Evolutionary conservation across 2,329 filamentous ascomycete genomes (phyloP), one percentile per base, ranked within the genome.

Genomic region (Xylariaceae sp.): DNA sequence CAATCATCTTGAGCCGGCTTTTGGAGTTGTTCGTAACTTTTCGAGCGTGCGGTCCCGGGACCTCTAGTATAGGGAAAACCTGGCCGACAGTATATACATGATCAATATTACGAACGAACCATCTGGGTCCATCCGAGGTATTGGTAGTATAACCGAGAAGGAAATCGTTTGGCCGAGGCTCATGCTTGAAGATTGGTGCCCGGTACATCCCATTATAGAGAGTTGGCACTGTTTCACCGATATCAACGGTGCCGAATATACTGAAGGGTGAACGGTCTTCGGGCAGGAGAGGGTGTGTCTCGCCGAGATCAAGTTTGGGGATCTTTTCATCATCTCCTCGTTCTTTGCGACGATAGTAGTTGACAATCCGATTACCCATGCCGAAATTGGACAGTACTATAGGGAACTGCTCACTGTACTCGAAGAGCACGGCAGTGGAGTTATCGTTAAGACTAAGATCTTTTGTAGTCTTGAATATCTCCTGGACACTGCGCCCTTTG

Each of bases 11-110:
- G 67, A 98, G 83, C 27, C 93, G 83, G 66, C 93, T 95, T 73
- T 98, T 98, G 27, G 88, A 85, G n/a, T 92, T 90, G 46, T 94
- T 95, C 0, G 93, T 98, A 22, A 97, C 92, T 65, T 93, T 95
- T 50, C 93, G 80, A 29, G 90, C 94, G 64, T 97, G 91, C 3
- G 91, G 92, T 0, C 91, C 91, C 3, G 93, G 93, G 5, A 98
- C 86, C 59, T 97, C 91, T 22, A 92, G 82, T 0, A 88, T 89
- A 1, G 93, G 93, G 60, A 97, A 90, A 45, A 92, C 86, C 64
- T 98, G 93, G 6, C 93, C 93, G 20, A 95, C 93, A 16, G 89
- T 85, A 60, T 87, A 92, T 5, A 98, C 70, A 61, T 96, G 88
- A 48, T 97, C 91, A 37, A 97, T 88, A 55, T 88, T 94, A 50